Conservation (phyloP, 768 basidiomycete genomes). For the Gloeopeniophorella convolvens region DNA sequence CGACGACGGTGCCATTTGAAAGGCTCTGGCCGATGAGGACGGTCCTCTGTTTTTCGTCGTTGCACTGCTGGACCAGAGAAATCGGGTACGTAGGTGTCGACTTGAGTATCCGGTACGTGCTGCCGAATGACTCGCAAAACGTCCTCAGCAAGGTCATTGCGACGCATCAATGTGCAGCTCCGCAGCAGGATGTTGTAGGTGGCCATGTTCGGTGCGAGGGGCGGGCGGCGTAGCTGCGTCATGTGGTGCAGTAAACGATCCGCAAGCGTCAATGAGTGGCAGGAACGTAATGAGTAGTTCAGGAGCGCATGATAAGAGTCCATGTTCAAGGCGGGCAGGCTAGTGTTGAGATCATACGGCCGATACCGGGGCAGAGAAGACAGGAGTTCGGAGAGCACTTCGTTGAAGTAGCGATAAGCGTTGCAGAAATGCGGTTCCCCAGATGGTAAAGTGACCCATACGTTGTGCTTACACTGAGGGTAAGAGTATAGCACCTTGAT, state of each 20-base stretch:
- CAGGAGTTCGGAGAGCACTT: constrained; percentile 26
- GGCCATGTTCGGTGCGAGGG: constrained; percentile 38
- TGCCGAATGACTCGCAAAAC: constrained; percentile 33
- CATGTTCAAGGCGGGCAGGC: constrained; percentile 32
- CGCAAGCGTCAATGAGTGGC: constrained; percentile 44
- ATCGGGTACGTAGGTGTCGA: not conserved
- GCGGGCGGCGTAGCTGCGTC: constrained; percentile 35
- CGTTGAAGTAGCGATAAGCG: constrained; percentile 30
- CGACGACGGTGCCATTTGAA: not conserved
- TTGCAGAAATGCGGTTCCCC: constrained; percentile 7
- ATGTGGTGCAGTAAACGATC: constrained; percentile 49
- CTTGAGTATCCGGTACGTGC: constrained; percentile 17
- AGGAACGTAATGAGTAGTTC: constrained; percentile 58
- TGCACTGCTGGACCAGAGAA: not conserved
- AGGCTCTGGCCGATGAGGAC: not conserved
- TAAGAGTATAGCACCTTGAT: constrained; percentile 18
- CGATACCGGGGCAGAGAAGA: not conserved
- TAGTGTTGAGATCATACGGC: not conserved
- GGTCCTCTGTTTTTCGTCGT: not conserved
- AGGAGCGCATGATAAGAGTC: constrained; percentile 55
- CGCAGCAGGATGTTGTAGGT: constrained; percentile 58
- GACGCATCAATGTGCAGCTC: constrained; percentile 44
- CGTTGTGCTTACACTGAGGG: constrained; percentile 22
- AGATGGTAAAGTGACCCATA: constrained; percentile 23
- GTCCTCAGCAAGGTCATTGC: constrained; percentile 35